Evolutionary conservation across 352 stramenopile species (phyloP).

Genomic region (Pythium inflatum): DNA sequence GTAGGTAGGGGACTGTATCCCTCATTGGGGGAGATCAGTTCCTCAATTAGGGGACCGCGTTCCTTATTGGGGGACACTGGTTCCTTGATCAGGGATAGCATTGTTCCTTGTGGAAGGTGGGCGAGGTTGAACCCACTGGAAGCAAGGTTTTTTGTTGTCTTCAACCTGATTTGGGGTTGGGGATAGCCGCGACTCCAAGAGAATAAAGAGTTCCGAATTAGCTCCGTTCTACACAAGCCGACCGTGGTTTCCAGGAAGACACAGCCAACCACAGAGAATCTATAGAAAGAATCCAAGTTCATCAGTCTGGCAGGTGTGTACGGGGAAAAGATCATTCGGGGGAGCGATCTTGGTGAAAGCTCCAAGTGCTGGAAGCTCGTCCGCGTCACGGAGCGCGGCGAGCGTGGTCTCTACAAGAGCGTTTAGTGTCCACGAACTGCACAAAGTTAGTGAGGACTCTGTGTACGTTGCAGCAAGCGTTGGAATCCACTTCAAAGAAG

Average conservation of each 20-base stretch:
- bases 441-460: not conserved
- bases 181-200: not conserved
- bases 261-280: not conserved
- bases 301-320: not conserved
- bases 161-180: not conserved
- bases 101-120: too few species aligned
- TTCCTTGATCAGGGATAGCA: too few species aligned
- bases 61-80: too few species aligned
- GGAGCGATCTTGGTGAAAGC: not conserved
- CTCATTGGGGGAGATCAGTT: too few species aligned
- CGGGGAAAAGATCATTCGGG: not conserved
- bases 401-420: not conserved
- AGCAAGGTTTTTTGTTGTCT: not conserved
- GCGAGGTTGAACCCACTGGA: not conserved
- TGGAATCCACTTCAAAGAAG: constrained; percentile 1
- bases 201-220: not conserved
- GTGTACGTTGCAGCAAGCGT: not conserved
- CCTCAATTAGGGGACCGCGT: too few species aligned
- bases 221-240: not conserved
- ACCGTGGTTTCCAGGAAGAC: not conserved
- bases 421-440: not conserved
- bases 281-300: not conserved
- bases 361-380: not conserved
- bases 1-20: too few species aligned
- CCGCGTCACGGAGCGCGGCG: not conserved